Evolutionary conservation across 1,139 yeast genomes (phyloP), one percentile per base, ranked within the genome.

Genomic region (Yamadazyma blattariae): DNA sequence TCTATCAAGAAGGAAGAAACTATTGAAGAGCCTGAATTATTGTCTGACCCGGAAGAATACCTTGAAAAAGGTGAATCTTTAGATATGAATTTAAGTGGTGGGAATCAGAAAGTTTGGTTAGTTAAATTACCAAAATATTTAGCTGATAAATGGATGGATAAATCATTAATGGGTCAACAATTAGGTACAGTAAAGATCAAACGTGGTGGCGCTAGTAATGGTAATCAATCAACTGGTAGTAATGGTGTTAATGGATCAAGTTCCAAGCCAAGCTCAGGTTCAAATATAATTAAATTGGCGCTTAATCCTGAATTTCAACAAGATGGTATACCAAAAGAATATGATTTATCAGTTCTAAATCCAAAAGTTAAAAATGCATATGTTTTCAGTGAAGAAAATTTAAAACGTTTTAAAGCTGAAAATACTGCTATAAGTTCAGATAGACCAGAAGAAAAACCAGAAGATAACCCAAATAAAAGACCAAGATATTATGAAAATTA

Each of bases 351-450:
- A 34, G 68, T 92, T 56, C 74, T 85, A 21, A 88, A 88, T 58
- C 80, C 85, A 28, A 80, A 78, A 42, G 95, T 89, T 8, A 79
- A 77, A 32, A 92, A 90, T 56, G 86, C 94, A 40, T 92, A 75
- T 56, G 87, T 89, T n/a, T 89, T 92, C 57, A 82, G 90, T 20
- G 98, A 92, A 61, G 83, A 87, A 53, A 90, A 89, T 57, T 65
- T 86, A 48, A 77, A 79, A 45, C 77, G 79, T 46, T 82, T 77
- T 54, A 79, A 79, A 47, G 79, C 77, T 52, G 79, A 47, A 32
- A 47, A 45, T 23, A 46, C 50, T 1, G 47, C 41, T 28, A 29
- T 46, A 31, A 43, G 48, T 37, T 26, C 34, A 9, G 42, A 46
- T 32, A 32, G 42, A 25, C 51, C 51, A 2, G 40, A 33, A 13